A percentile compares a stretch with the other conserved stretches of the same genome.
These are phyloP conservation scores for Jaenimonas drosophilae DNA, from an alignment of 208 protist species.

Conservation along the genomic window DNA sequence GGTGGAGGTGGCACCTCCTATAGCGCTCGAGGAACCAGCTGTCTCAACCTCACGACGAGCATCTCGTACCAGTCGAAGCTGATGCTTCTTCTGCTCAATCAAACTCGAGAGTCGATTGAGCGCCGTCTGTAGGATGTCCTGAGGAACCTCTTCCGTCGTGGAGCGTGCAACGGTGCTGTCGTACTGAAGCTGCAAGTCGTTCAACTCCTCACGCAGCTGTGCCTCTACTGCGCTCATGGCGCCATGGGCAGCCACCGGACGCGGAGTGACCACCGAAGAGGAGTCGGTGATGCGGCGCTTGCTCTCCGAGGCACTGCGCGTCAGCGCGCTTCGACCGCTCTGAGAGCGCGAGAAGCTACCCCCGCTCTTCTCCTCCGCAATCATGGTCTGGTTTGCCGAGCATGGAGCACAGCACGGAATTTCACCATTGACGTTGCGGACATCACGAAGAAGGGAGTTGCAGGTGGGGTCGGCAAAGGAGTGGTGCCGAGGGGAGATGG, in stretches of 20 bases:
- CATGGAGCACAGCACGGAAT: constrained; percentile 5
- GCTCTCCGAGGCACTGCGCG: too few species aligned
- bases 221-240: constrained; percentile 48
- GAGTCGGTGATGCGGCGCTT: too few species aligned
- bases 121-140: constrained; percentile 36
- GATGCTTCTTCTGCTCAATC: constrained; percentile 74
- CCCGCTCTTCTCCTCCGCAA: neutral
- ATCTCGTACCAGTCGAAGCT: constrained; percentile 60
- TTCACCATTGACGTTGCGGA: constrained; percentile 35
- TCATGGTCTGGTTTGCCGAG: neutral
- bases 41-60: constrained; percentile 28
- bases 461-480: constrained; percentile 84
- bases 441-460: constrained; percentile 75
- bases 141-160: constrained; percentile 32
- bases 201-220: constrained; percentile 60
- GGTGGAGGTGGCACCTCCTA: neutral
- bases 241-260: neutral
- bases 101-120: constrained; percentile 42
- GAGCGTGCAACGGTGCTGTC: constrained; percentile 43
- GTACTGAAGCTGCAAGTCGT: constrained; percentile 63
- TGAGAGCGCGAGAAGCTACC: too few species aligned
- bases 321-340: too few species aligned
- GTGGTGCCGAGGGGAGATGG: too few species aligned
- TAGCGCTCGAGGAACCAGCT: neutral
- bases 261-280: too few species aligned